Evolutionary conservation across 495 filamentous ascomycete species (phyloP), one percentile per base, ranked within the genome.

Genomic region (Apiosordaria backusii): DNA sequence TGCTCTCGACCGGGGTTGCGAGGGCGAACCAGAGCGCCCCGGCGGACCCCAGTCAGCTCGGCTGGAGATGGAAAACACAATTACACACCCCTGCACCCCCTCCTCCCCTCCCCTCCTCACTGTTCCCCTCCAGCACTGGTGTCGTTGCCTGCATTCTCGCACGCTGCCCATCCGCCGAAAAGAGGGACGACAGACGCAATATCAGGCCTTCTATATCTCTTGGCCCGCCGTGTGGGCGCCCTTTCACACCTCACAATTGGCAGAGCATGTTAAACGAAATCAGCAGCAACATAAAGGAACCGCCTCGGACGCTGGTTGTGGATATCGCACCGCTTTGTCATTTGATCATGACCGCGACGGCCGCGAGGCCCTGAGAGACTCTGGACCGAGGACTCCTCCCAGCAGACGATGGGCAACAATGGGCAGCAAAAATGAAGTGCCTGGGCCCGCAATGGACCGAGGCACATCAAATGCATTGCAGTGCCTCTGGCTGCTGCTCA

Each of bases 11-110:
- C 73, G 67, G 75, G 75, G 70, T 71, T 7, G 61, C 60, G 63
- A 65, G 24, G 29, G 21, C 27, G 26, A 61, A 61, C 26, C 26
- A 40, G 26, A 61, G 26, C 7, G 26, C 57, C 24, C 68, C 55
- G 45, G 65, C 53, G 50, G 50, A 67, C 70, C 77, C 78, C 73
- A 79, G 77, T 77, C 75, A 74, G 74, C 79, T 82, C 79, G 79
- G 79, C 77, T 81, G 75, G 77, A 75, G 70, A 74, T 73, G 68
- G 74, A 72, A 71, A 76, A 73, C 63, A 71, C 74, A 64, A 64
- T 64, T 62, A 67, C 61, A 62, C 19, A 62, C 50, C 69, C 67
- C 61, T 60, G 60, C 57, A 26, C 61, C n/a, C n/a, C 54, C 27
- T 54, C 61, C 61, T 53, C 35, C 22, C 45, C 21, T 19, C 27